phyloP scores from a whole-genome alignment of 495 filamentous ascomycete genomes.

The Xylaria sp. region DNA sequence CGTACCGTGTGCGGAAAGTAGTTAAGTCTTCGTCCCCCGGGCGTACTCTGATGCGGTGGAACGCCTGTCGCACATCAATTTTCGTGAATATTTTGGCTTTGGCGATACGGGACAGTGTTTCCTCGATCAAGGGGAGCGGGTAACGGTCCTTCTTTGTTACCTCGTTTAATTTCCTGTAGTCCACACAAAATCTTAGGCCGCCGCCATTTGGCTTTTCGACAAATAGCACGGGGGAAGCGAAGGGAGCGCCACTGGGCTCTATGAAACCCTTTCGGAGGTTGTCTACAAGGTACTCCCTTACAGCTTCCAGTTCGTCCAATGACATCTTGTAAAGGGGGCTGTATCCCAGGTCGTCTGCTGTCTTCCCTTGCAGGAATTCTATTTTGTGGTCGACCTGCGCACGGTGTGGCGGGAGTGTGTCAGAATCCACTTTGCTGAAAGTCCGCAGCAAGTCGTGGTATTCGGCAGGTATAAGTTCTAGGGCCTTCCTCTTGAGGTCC shows the following conservation, averaged over 20 bases:
- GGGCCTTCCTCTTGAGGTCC: neutral
- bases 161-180: constrained; percentile 53
- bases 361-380: neutral
- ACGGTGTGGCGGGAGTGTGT: neutral
- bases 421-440: constrained; percentile 5
- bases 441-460: neutral
- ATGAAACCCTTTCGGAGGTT: constrained; percentile 10
- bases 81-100: constrained; percentile 52
- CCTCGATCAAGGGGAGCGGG: constrained; percentile 54
- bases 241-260: constrained; percentile 16
- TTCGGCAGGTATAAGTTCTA: neutral
- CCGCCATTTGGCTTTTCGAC: constrained; percentile 43
- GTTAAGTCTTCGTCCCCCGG: constrained; percentile 40
- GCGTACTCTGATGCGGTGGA: constrained; percentile 36
- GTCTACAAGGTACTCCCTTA: constrained; percentile 15
- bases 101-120: constrained; percentile 44
- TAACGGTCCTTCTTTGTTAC: constrained; percentile 54
- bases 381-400: neutral
- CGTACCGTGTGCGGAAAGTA: constrained; percentile 40
- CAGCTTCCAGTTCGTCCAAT: constrained; percentile 32
- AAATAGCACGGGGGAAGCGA: constrained; percentile 46
- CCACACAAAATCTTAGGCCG: constrained; percentile 50
- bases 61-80: constrained; percentile 45
- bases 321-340: constrained; percentile 42
- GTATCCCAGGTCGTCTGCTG: neutral